Evolutionary conservation across 352 stramenopile genomes (phyloP).

Genomic region (Globisporangium parvum): DNA sequence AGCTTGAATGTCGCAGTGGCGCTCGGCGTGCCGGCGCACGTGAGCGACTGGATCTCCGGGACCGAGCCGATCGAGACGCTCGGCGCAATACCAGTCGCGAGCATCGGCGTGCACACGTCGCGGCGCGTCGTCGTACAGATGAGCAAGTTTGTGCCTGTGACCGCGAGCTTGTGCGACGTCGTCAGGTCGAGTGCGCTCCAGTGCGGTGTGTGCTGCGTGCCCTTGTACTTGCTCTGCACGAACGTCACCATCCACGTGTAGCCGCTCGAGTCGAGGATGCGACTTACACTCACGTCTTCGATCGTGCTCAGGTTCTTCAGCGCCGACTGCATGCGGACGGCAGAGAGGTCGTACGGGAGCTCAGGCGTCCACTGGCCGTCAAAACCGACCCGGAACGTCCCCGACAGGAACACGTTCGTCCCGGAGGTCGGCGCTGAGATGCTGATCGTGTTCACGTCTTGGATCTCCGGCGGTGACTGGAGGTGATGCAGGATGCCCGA

Average conservation of each 20-base stretch:
- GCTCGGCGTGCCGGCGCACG: conserved; percentile 27
- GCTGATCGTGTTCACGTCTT: conserved; percentile 64
- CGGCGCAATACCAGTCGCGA: conserved; percentile 36
- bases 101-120: conserved; percentile 29
- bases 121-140: conserved; percentile 43
- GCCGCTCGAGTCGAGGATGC: conserved; percentile 55
- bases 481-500: conserved; percentile 47
- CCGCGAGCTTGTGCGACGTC: conserved; percentile 47
- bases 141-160: conserved; percentile 45
- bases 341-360: conserved; percentile 82
- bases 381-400: conserved; percentile 89
- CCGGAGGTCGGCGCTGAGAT: conserved; percentile 55
- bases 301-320: conserved; percentile 52
- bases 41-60: conserved; percentile 55
- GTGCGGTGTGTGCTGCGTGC: conserved; percentile 50
- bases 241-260: conserved; percentile 82
- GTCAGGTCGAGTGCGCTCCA: conserved; percentile 35
- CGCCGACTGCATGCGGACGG: conserved; percentile 63
- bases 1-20: conserved; percentile 49
- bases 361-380: conserved; percentile 82
- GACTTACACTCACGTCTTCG: conserved; percentile 41
- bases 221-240: conserved; percentile 36
- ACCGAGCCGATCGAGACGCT: conserved; percentile 35
- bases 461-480: conserved; percentile 25
- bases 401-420: conserved; percentile 36